These are phyloP conservation scores for Pleurotus sapidus DNA, from an alignment of 768 basidiomycete species.

Conservation along the genomic window DNA sequence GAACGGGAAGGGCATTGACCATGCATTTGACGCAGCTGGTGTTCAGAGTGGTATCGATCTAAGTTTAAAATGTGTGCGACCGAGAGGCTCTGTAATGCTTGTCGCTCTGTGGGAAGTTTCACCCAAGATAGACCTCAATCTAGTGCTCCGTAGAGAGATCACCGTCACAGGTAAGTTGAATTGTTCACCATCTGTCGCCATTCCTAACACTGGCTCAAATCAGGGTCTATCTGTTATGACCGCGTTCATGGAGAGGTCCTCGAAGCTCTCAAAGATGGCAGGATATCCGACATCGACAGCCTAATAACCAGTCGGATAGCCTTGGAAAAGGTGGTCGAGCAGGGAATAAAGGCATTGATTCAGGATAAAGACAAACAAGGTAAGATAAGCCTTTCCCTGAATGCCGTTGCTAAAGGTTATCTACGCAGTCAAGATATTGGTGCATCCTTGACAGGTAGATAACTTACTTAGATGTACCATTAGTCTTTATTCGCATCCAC, in stretches of 20 bases:
- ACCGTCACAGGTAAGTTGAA: slow-evolving; percentile 30
- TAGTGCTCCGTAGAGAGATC: slow-evolving; percentile 35
- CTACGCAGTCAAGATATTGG: slow-evolving; percentile 34
- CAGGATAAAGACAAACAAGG: slow-evolving; percentile 39
- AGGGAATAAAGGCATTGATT: slow-evolving; percentile 38
- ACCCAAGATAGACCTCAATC: slow-evolving; percentile 33
- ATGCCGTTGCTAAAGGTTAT: neutral
- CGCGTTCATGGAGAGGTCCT: slow-evolving; percentile 38
- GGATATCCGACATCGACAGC: slow-evolving; percentile 34
- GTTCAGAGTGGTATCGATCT: slow-evolving; percentile 33
- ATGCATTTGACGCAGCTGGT: slow-evolving; percentile 47
- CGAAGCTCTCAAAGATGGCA: slow-evolving; percentile 32
- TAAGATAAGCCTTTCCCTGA: slow-evolving; percentile 14
- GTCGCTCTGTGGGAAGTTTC: slow-evolving; percentile 40
- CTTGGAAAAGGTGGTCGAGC: slow-evolving; percentile 39
- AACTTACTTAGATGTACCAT: too few relatives aligned
- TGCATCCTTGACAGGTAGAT: slow-evolving; percentile 18
- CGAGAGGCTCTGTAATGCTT: slow-evolving; percentile 36
- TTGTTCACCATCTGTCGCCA: neutral
- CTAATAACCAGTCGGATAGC: slow-evolving; percentile 39
- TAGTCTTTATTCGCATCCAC: too few relatives aligned
- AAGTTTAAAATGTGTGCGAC: slow-evolving; percentile 31
- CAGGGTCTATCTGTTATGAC: slow-evolving; percentile 37
- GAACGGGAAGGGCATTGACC: slow-evolving; percentile 33
- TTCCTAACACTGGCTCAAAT: neutral